These are phyloP conservation scores for Nitzschia sp. DNA, from an alignment of 108 stramenopile species.

Conservation along the genomic window DNA sequence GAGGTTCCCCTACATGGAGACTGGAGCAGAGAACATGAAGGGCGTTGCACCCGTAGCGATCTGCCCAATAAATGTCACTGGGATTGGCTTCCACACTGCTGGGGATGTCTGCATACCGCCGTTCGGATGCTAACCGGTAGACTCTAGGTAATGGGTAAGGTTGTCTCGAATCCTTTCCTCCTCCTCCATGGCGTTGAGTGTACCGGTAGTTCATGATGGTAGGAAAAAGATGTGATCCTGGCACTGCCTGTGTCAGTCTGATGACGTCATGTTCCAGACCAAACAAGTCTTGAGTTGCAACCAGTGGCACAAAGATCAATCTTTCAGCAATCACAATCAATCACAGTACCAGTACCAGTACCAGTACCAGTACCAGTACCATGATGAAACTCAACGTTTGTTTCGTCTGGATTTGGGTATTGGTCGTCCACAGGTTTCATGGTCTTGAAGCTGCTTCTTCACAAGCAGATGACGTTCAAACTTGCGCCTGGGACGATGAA, in stretches of 20 bases:
- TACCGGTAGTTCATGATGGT: too few species aligned
- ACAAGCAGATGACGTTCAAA: neutral
- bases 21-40: conserved; percentile 38
- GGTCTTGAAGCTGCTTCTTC: too few species aligned
- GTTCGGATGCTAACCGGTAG: conserved; percentile 34
- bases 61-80: conserved; percentile 32
- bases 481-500: conserved; percentile 23
- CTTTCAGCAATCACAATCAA: too few species aligned
- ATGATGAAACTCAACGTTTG: too few species aligned
- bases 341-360: too few species aligned
- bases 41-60: conserved; percentile 33
- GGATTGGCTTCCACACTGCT: conserved; percentile 17
- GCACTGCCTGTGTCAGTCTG: neutral
- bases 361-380: too few species aligned
- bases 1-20: conserved; percentile 17
- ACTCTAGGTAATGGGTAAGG: conserved; percentile 20
- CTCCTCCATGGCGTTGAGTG: neutral
- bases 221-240: neutral
- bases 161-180: too few species aligned
- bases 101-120: conserved; percentile 18
- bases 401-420: too few species aligned
- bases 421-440: too few species aligned
- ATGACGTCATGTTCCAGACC: neutral
- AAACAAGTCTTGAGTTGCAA: too few species aligned
- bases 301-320: too few species aligned